phyloP scores from a whole-genome alignment of 2,329 filamentous ascomycete species.

The Acrocalymma vagum region DNA sequence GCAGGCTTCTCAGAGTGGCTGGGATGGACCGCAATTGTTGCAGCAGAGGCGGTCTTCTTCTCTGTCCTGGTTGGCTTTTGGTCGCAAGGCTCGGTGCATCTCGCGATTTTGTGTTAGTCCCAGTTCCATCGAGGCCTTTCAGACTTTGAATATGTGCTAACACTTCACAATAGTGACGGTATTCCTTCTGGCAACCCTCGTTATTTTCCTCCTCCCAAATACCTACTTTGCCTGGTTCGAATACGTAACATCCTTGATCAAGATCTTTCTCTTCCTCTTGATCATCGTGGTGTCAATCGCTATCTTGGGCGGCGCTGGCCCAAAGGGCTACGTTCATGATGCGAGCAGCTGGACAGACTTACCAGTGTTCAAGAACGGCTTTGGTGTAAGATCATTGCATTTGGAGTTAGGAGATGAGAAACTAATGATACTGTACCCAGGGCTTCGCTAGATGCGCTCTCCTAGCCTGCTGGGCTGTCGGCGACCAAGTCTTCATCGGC shows the following conservation, averaged over 20 bases:
- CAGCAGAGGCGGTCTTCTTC: constrained; percentile 24
- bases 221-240: constrained; percentile 15
- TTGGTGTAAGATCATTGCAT: constrained; percentile 71
- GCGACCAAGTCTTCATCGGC: constrained; percentile 49
- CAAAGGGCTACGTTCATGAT: constrained; percentile 4
- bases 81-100: constrained; percentile 25
- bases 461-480: constrained; percentile 46
- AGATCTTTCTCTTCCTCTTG: constrained; percentile 21
- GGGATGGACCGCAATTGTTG: constrained; percentile 30
- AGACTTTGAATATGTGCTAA: not conserved
- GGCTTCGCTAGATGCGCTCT: constrained; percentile 77
- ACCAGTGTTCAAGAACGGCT: constrained; percentile 63
- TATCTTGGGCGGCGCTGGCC: constrained; percentile 7
- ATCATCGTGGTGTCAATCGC: constrained; percentile 23
- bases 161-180: constrained; percentile 1
- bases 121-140: constrained; percentile 9
- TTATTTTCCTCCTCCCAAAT: constrained; percentile 28
- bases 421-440: too few relatives aligned
- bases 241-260: constrained; percentile 23
- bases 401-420: constrained; percentile 73
- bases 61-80: constrained; percentile 33
- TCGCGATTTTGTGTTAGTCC: constrained; percentile 16
- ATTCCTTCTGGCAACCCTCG: constrained; percentile 28
- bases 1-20: constrained; percentile 13
- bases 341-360: constrained; percentile 2